Evolutionary conservation across 2,329 filamentous ascomycete species (phyloP).

Genomic region (Cryphonectria japonica): DNA sequence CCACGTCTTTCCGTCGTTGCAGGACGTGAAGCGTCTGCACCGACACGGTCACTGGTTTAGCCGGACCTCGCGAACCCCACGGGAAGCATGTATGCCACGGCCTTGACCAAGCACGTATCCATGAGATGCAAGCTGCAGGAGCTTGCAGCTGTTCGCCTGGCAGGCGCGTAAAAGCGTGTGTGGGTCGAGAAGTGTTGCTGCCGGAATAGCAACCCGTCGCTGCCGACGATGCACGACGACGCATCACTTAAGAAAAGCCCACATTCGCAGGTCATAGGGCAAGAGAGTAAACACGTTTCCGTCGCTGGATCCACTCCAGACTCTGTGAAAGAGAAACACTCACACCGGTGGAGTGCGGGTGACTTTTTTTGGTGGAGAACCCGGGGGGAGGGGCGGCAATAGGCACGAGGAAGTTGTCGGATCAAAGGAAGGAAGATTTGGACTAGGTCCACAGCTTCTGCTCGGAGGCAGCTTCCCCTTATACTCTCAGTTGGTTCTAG

Average conservation of each 20-base stretch:
- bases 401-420: background rate
- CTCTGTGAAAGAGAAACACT: background rate
- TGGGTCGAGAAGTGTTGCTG: background rate
- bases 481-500: conserved; percentile 1
- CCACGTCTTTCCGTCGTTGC: background rate
- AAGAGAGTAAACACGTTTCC: background rate
- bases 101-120: background rate
- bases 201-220: conserved; percentile 4
- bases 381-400: too few species aligned
- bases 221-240: background rate
- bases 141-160: background rate
- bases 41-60: background rate
- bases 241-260: background rate
- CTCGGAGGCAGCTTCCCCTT: conserved; percentile 5
- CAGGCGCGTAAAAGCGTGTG: background rate
- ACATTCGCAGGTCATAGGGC: background rate
- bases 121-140: background rate
- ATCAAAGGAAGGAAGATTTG: background rate
- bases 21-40: background rate
- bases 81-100: background rate
- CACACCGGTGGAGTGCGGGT: background rate
- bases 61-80: background rate
- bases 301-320: background rate
- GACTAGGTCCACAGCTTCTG: background rate
- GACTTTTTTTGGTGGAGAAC: too few species aligned